Percentiles rank a stretch among this genome's conserved stretches.
These are phyloP conservation scores for Microcyclosporella mali DNA, from an alignment of 2,329 filamentous ascomycete genomes.

Conservation along the genomic window DNA sequence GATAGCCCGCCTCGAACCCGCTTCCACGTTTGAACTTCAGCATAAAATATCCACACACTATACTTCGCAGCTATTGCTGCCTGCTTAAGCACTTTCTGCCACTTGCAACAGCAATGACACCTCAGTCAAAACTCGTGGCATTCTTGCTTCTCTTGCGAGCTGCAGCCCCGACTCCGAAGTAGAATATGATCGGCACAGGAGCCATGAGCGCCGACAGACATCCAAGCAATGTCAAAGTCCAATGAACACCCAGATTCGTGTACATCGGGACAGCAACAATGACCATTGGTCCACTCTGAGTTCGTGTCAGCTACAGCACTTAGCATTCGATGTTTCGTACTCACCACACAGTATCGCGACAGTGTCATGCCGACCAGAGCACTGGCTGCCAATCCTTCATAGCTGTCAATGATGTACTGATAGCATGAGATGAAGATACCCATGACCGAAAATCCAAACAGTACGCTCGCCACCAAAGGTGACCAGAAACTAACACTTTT, in stretches of 20 bases:
- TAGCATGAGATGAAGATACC: slow-evolving; percentile 47
- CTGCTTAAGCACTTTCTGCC: no score
- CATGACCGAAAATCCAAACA: slow-evolving; percentile 48
- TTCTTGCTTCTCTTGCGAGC: no score
- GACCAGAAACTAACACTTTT: slow-evolving; percentile 44
- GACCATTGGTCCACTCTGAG: not conserved
- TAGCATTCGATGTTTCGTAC: no score
- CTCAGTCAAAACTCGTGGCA: no score
- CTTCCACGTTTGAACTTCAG: no score
- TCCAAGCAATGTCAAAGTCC: not conserved
- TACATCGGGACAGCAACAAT: slow-evolving; percentile 4
- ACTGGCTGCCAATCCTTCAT: slow-evolving; percentile 47
- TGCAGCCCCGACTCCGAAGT: no score
- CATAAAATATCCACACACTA: no score
- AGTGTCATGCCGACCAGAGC: slow-evolving; percentile 39
- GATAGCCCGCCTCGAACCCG: no score
- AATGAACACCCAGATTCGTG: slow-evolving; percentile 1
- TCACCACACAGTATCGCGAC: slow-evolving; percentile 31
- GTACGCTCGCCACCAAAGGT: slow-evolving; percentile 42
- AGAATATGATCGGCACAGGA: not conserved
- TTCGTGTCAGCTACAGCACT: no score
- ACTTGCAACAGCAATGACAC: no score
- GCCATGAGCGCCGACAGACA: not conserved
- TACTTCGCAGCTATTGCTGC: no score
- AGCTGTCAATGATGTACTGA: slow-evolving; percentile 54